These are phyloP conservation scores for Paecilomyces niveus DNA, from an alignment of 2,329 filamentous ascomycete genomes.

Conservation along the genomic window DNA sequence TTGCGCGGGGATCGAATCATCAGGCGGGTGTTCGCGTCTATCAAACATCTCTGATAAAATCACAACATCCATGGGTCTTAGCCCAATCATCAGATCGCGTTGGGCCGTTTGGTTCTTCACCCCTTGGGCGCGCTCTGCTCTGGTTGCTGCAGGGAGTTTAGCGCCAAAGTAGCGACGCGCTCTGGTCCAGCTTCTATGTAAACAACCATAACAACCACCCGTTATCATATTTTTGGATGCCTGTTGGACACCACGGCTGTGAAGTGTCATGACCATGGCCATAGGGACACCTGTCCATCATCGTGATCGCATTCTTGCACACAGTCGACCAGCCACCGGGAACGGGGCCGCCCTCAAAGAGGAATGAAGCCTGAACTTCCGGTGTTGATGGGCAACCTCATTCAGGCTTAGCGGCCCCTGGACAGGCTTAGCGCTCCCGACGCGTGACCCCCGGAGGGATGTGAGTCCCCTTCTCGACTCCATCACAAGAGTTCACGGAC, in stretches of 20 bases:
- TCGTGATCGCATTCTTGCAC: neutral
- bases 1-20: constrained; percentile 8
- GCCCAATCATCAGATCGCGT: neutral
- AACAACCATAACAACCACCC: neutral
- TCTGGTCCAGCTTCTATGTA: neutral
- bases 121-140: neutral
- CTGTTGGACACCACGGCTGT: neutral
- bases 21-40: constrained; percentile 8
- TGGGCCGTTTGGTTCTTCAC: neutral
- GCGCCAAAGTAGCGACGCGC: neutral
- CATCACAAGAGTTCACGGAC: neutral
- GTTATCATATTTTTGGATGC: neutral
- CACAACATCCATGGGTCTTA: neutral
- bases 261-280: neutral
- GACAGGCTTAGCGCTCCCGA: constrained; percentile 28
- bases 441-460: constrained; percentile 26
- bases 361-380: neutral
- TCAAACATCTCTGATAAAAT: constrained; percentile 5
- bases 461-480: neutral
- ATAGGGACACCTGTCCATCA: neutral
- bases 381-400: neutral
- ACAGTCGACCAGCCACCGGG: neutral
- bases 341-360: neutral
- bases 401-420: constrained; percentile 4
- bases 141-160: neutral